Evolutionary conservation across 371 early-diverging fungal species (phyloP), one percentile per base, ranked within the genome.

Genomic region (Massospora cicadina): DNA sequence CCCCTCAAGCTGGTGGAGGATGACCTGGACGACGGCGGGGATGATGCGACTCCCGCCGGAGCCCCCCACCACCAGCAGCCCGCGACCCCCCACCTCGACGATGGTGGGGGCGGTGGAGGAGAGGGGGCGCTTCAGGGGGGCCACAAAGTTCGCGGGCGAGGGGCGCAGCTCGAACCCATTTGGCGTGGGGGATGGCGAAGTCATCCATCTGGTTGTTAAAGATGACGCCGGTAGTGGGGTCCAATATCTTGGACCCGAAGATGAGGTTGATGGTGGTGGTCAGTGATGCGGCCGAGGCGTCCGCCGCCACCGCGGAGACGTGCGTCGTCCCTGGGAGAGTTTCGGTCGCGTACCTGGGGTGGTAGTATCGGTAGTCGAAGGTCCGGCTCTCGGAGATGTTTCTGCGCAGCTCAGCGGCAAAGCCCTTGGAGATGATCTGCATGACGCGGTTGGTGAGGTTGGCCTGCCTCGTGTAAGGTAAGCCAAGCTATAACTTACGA

Each of bases 151-250:
- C 72, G 79, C 80, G 1, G 83, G 82, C 28, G 87, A 86, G 0
- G 95, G 90, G 26, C 75, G 78, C 13, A 95, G 77, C 17, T 89
- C 92, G 79, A 93, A 93, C 12, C 75, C 74, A 69, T 97, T 87
- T 79, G 13, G 74, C 71, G 54, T 86, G 85, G 30, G 95, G 93
- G 28, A 93, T 89, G 59, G 89, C 86, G 71, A 99, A 99, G 70
- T 99, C 99, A 72, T 98, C 98, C 88, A 99, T 96, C 70, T 97
- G 83, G 71, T 98, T 83, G 75, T 99, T 99, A 32, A 99, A 76
- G 43, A 99, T 86, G 27, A 99, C 80, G 23, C 99, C 99, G 0
- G 98, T 93, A n/a, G 67, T 75, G 1, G 83, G 83, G 72, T 98
- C 95, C 87, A 99, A 83, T 24, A 98, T 69, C 55, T 85, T 86